Percentiles rank a stretch among this genome's conserved stretches.
Conservation (phyloP, 2,329 filamentous ascomycete genomes). For the Apiospora malaysiana region DNA sequence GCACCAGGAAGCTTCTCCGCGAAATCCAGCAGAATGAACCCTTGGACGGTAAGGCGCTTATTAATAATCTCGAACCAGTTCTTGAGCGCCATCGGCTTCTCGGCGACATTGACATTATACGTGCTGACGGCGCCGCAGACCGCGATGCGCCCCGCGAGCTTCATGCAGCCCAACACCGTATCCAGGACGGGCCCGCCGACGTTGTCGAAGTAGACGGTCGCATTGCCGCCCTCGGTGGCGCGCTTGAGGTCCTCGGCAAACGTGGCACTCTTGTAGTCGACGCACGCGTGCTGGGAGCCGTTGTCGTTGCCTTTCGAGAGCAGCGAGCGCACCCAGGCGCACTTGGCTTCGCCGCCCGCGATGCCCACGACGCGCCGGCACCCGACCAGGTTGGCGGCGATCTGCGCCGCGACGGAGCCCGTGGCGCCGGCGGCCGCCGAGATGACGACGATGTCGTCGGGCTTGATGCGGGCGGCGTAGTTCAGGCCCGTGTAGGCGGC, state of each 20-base stretch:
- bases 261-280: slow-evolving; percentile 68
- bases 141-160: slow-evolving; percentile 34
- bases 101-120: slow-evolving; percentile 43
- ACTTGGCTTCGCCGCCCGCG: slow-evolving; percentile 77
- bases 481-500: slow-evolving; percentile 52
- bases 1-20: slow-evolving; percentile 35
- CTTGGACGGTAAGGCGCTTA: slow-evolving; percentile 47
- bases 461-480: slow-evolving; percentile 60
- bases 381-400: slow-evolving; percentile 80
- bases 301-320: slow-evolving; percentile 60
- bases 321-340: slow-evolving; percentile 65
- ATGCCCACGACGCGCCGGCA: slow-evolving; percentile 77
- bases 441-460: slow-evolving; percentile 82
- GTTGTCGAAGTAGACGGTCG: slow-evolving; percentile 70
- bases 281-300: slow-evolving; percentile 87
- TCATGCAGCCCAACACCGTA: slow-evolving; percentile 38
- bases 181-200: slow-evolving; percentile 59
- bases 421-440: slow-evolving; percentile 82
- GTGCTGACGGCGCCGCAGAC: slow-evolving; percentile 42
- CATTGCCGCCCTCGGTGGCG: slow-evolving; percentile 50
- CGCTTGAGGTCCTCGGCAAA: slow-evolving; percentile 61
- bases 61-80: slow-evolving; percentile 52
- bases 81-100: slow-evolving; percentile 38
- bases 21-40: slow-evolving; percentile 51
- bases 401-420: slow-evolving; percentile 81